Percentiles rank a stretch among this genome's conserved stretches.
Conservation (phyloP, 805 yeast species). For the Hanseniaspora meyeri region DNA sequence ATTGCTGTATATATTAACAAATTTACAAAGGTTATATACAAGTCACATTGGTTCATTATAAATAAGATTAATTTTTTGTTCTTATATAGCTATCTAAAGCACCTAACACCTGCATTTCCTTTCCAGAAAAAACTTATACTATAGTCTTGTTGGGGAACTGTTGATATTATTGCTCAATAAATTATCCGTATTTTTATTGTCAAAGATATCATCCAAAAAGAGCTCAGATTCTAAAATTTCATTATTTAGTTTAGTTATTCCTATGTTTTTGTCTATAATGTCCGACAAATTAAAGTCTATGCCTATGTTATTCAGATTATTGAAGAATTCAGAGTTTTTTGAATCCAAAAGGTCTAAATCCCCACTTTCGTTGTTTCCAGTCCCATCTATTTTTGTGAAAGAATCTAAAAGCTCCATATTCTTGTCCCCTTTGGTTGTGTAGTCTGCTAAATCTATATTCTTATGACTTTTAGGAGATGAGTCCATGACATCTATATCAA, state of each 20-base stretch:
- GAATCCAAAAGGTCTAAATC: not conserved
- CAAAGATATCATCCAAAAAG: not conserved
- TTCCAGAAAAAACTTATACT: not conserved
- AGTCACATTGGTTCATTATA: not conserved
- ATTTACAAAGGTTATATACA: no score
- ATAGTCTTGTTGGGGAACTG: not conserved
- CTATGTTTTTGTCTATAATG: not conserved
- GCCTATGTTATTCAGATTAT: not conserved
- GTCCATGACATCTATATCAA: not conserved
- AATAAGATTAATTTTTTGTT: not conserved
- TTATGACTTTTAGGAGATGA: not conserved
- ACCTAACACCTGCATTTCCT: not conserved
- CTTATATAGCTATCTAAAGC: not conserved
- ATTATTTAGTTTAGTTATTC: not conserved
- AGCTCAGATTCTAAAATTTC: not conserved
- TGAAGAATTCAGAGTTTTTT: slow-evolving; percentile 4
- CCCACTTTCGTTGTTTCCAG: not conserved
- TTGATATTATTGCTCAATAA: not conserved
- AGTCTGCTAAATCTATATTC: not conserved
- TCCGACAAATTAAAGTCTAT: slow-evolving; percentile 5
- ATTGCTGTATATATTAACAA: no score
- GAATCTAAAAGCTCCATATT: not conserved
- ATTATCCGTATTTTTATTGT: not conserved
- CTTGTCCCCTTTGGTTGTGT: not conserved
- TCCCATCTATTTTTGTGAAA: not conserved